Evolutionary conservation across 1,139 yeast genomes (phyloP).

Genomic region (Pichia sp.): DNA sequence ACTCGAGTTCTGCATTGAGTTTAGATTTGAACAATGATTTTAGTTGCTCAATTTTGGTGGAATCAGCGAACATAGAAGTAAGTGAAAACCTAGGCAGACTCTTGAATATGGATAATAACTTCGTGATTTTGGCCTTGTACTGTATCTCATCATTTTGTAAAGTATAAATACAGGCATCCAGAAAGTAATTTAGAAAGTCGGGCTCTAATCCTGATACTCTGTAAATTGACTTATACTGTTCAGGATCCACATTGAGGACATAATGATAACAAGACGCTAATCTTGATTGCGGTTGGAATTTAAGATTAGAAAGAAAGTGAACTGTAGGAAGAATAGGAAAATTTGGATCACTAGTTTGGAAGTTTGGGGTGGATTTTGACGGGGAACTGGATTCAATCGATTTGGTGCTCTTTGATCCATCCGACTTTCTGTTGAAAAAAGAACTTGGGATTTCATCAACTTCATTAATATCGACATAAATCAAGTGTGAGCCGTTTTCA

Average conservation of each 20-base stretch:
- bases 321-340: conserved; percentile 35
- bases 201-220: conserved; percentile 52
- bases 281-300: conserved; percentile 19
- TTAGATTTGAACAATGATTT: conserved; percentile 3
- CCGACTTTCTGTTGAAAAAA: conserved; percentile 25
- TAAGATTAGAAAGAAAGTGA: conserved; percentile 32
- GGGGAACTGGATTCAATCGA: too few species aligned
- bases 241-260: conserved; percentile 37
- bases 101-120: conserved; percentile 19
- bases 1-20: conserved; percentile 8
- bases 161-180: conserved; percentile 41
- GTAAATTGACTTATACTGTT: conserved; percentile 38
- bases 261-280: conserved; percentile 35
- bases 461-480: conserved; percentile 38
- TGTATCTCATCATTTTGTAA: conserved; percentile 10
- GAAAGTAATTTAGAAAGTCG: conserved; percentile 48
- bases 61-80: conserved; percentile 25
- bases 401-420: background rate
- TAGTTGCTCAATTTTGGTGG: conserved; percentile 1
- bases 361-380: too few species aligned
- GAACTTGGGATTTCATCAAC: conserved; percentile 47
- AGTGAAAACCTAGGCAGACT: conserved; percentile 28
- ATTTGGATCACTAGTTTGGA: conserved; percentile 2
- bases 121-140: conserved; percentile 14
- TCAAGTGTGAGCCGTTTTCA: conserved; percentile 19